Evolutionary conservation across 345 rosid genomes (phyloP), one percentile per base, ranked within the genome.

Genomic region (Draba incana): DNA sequence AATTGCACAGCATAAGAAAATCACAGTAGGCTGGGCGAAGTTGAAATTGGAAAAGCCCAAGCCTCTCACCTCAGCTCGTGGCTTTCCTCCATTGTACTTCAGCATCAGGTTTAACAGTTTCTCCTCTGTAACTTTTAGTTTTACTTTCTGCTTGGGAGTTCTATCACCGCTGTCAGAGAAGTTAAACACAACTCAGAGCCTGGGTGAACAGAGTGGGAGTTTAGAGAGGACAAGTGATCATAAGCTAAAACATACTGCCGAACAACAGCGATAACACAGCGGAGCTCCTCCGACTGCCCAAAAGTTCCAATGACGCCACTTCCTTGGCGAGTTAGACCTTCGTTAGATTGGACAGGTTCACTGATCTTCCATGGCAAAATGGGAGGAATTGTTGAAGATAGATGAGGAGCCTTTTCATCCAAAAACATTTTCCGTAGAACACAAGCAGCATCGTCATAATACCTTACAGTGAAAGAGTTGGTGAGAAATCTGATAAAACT

Each of bases 391-490:
- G 81, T 80, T 9, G 97, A 83, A 53, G 99, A 92, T 60, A 89
- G 93, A 71, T 95, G 99, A 70, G 99, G 99, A 76, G 99, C 98
- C 86, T 89, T 95, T 55, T 96, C 99, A 75, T 95, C 99, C 80
- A 95, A 68, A 76, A 89, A 90, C 94, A 95, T 84, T 85, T 95
- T 92, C 79, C 98, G 81, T 68, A 95, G 62, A 64, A 92, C 96
- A 80, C 98, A 95, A 35, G 99, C 99, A 62, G 96, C 91, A 80
- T 95, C 99, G 75, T 95, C 99, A 68, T 95, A 95, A 71, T 95
- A 95, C 80, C 99, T 94, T 68, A 14, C 63, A 64, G 28, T 25
- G 50, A 65, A 72, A 63, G 49, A 70, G 20, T 0, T 51, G 11
- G 25, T 71, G 64, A 77, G 4, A 72, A 45, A 45, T 67, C 20